A percentile compares a stretch with the other conserved stretches of the same genome.
Conservation (phyloP, 192 early-diverging fungal genomes). For the Podila epicladia region DNA sequence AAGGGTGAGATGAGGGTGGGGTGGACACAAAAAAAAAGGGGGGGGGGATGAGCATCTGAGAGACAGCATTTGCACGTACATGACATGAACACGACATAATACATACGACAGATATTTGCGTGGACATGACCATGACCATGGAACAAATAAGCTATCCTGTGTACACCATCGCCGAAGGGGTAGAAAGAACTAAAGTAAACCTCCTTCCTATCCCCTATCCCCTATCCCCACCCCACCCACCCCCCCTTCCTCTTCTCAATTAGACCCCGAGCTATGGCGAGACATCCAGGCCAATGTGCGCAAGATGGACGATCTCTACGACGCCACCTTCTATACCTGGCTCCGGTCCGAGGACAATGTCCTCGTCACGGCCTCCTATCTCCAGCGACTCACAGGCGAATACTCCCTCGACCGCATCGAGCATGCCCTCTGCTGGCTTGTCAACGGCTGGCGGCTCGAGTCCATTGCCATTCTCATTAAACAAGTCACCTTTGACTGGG, state of each 20-base stretch:
- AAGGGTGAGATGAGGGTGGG: too few species aligned
- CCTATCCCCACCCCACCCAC: too few species aligned
- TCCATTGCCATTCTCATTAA: conserved; percentile 75
- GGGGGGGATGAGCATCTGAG: too few species aligned
- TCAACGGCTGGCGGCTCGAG: conserved; percentile 77
- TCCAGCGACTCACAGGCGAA: conserved; percentile 80
- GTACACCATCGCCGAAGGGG: too few species aligned
- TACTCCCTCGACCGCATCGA: conserved; percentile 78
- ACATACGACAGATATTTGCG: too few species aligned
- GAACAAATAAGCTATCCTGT: background rate
- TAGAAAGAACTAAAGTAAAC: too few species aligned
- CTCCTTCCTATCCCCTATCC: background rate
- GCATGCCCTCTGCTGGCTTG: conserved; percentile 80
- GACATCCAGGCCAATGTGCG: conserved; percentile 78
- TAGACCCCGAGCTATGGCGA: conserved; percentile 63
- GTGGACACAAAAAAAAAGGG: too few species aligned
- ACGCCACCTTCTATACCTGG: conserved; percentile 81
- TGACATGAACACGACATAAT: too few species aligned
- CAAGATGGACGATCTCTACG: conserved; percentile 81
- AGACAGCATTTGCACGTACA: too few species aligned
- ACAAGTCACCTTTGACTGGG: conserved; percentile 78
- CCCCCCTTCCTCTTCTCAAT: background rate
- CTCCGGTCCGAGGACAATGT: conserved; percentile 81
- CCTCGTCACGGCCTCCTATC: conserved; percentile 71
- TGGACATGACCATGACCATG: too few species aligned